phyloP scores from a whole-genome alignment of 2,329 filamentous ascomycete species.

The Cladophialophora carrionii region DNA sequence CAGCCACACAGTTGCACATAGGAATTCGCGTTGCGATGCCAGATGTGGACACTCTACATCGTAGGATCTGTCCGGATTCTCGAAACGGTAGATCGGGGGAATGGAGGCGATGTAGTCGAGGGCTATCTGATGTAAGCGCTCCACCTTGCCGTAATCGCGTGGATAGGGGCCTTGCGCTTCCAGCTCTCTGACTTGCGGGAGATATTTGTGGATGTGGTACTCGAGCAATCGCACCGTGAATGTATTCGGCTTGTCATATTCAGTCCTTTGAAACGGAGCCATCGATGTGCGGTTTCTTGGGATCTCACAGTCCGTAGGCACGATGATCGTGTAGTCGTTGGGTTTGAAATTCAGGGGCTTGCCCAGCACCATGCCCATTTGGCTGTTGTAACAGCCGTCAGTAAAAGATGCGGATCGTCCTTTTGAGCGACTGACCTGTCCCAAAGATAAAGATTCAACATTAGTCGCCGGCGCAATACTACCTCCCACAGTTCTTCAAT shows the following conservation, averaged over 20 bases:
- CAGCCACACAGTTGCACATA: conserved; percentile 20
- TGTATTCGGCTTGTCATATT: conserved; percentile 16
- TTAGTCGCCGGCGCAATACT: conserved; percentile 16
- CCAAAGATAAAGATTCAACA: conserved; percentile 23
- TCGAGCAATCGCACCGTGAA: conserved; percentile 22
- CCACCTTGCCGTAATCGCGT: conserved; percentile 22
- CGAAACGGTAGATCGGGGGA: conserved; percentile 15
- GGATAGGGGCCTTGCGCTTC: conserved; percentile 21
- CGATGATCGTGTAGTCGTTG: conserved; percentile 16
- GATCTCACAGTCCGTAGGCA: conserved; percentile 23
- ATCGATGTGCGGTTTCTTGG: conserved; percentile 18
- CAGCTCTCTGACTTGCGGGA: conserved; percentile 16
- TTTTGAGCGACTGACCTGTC: conserved; percentile 15
- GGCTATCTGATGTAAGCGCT: conserved; percentile 18
- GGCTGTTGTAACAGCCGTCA: conserved; percentile 5
- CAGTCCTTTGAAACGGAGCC: conserved; percentile 10
- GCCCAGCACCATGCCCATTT: conserved; percentile 24
- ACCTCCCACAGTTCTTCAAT: conserved; percentile 20
- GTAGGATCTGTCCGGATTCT: conserved; percentile 19
- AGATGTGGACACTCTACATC: conserved; percentile 17
- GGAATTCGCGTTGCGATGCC: conserved; percentile 18
- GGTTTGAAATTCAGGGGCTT: conserved; percentile 18
- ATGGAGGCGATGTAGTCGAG: conserved; percentile 18
- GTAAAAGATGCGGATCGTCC: neutral
- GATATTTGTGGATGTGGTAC: conserved; percentile 10